Base-by-base conservation (phyloP, 805 yeast genomes). In the Yamadazyma sp. region DNA sequence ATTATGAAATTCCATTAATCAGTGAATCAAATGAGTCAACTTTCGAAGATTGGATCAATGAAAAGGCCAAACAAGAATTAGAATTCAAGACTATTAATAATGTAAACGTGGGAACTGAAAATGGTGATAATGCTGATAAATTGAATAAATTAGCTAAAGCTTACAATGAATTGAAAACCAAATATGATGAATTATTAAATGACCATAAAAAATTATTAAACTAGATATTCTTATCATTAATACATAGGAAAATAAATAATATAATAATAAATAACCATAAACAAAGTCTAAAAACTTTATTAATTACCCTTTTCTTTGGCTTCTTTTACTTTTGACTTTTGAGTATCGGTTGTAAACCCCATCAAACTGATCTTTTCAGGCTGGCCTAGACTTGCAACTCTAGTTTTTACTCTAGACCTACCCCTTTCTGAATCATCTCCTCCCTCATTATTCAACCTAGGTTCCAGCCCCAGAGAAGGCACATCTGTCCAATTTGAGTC, bases 271-370 rank as follows among this genome's bases (percentile, higher is more conserved):
- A n/a, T n/a, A n/a, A n/a, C n/a, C n/a, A n/a, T n/a, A n/a, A n/a
- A n/a, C n/a, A n/a, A n/a, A n/a, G n/a, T n/a, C n/a, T n/a, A n/a
- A n/a, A n/a, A n/a, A n/a, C n/a, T n/a, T n/a, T n/a, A n/a, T n/a
- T n/a, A n/a, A n/a, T n/a, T n/a, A 7, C 23, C 19, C 23, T 29
- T 29, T 29, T 29, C n/a, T n/a, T n/a, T n/a, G 31, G 21, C 18
- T 14, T 21, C 23, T 8, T 21, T 16, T 7, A 12, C 20, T 7
- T 27, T 39, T 27, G 76, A 73, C 50, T 78, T 78, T 5, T 84
- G 77, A 1, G 76, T 50, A 1, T 64, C 70, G 52, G 78, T 71
- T 2, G 67, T 60, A 47, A 78, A 78, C 5, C 86, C 86, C 81
- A 79, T 76, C 31, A 77, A 35, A 35, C 63, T 54, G 43, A 62